Evolutionary conservation across 805 yeast genomes (phyloP), one percentile per base, ranked within the genome.

Genomic region (Grigorovia yakushimaensis): DNA sequence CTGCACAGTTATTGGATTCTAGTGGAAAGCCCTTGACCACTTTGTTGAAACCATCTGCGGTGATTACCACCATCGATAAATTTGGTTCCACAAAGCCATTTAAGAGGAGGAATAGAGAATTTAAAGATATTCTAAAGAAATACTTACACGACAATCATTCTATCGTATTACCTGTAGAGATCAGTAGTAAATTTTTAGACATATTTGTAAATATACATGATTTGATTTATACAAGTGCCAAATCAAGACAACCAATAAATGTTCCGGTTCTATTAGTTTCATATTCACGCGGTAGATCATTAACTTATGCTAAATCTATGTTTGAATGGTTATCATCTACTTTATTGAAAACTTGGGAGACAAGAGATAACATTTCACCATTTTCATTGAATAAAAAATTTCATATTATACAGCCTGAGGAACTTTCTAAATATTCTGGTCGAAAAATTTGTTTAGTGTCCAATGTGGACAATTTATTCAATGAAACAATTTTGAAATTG

Each of bases 251-350:
- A 42, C 56, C 46, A 44, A 60, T 64, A 5, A 71, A 72, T 33
- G 75, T 81, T 11, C 96, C 96, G 0, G 80, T 93, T 9, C 69
- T 85, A 33, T 73, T 88, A 48, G 67, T 85, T n/a, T 79, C 95
- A 3, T 81, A 79, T 56, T 81, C 88, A 0, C 94, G 93, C 22
- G 78, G 88, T 3, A 80, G 91, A 57, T 74, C 83, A 4, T 64
- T 93, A 48, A 76, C 83, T 22, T 87, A 84, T 59, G 96, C 97
- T 0, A 78, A 87, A 13, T 84, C 88, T 47, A 84, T 93, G 82
- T 67, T 91, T 24, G 98, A 93, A 68, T 93, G 98, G 98, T 84
- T 93, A 88, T 81, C 95, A 0, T 77, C 91, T 0, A 74, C 82
- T n/a, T 74, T 88, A n/a, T 76, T 86, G 22, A 83, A 84, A 55